Percentiles rank a stretch among this genome's conserved stretches.
Evolutionary conservation across 345 rosid species (phyloP).

Genomic region (Anacardium occidentale): DNA sequence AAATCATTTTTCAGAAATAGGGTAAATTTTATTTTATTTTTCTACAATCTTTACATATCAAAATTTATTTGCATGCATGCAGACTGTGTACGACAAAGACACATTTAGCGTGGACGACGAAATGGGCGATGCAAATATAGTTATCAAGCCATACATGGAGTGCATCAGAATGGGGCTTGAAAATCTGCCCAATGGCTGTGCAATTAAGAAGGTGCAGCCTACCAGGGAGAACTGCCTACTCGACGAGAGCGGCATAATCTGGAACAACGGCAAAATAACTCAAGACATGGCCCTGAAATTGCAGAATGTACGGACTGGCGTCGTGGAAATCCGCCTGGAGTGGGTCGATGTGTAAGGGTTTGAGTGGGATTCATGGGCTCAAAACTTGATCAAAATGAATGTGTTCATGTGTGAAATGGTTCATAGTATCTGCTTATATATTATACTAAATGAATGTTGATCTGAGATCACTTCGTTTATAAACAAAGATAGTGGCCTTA

Average conservation of each 20-base stretch:
- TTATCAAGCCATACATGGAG: slow-evolving; percentile 51
- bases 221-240: slow-evolving; percentile 45
- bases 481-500: too few species aligned
- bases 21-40: too few species aligned
- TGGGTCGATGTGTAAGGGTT: slow-evolving; percentile 55
- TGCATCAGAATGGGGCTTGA: slow-evolving; percentile 41
- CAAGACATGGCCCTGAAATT: slow-evolving; percentile 60
- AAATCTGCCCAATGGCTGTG: slow-evolving; percentile 51
- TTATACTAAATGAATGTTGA: neutral
- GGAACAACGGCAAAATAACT: slow-evolving; percentile 43
- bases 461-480: too few species aligned
- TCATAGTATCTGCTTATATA: neutral
- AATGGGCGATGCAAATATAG: slow-evolving; percentile 83
- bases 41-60: too few species aligned
- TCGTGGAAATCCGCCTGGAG: slow-evolving; percentile 61
- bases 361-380: neutral
- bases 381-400: neutral
- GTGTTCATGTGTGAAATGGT: neutral
- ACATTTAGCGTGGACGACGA: slow-evolving; percentile 65
- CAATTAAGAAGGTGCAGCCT: slow-evolving; percentile 49
- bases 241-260: slow-evolving; percentile 53
- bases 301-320: slow-evolving; percentile 57
- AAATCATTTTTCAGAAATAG: neutral
- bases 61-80: slow-evolving; percentile 7
- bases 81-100: slow-evolving; percentile 80